Percentiles rank a stretch among this genome's conserved stretches.
These are phyloP conservation scores for Aspergillus tanneri DNA, from an alignment of 2,329 filamentous ascomycete genomes.

Conservation along the genomic window DNA sequence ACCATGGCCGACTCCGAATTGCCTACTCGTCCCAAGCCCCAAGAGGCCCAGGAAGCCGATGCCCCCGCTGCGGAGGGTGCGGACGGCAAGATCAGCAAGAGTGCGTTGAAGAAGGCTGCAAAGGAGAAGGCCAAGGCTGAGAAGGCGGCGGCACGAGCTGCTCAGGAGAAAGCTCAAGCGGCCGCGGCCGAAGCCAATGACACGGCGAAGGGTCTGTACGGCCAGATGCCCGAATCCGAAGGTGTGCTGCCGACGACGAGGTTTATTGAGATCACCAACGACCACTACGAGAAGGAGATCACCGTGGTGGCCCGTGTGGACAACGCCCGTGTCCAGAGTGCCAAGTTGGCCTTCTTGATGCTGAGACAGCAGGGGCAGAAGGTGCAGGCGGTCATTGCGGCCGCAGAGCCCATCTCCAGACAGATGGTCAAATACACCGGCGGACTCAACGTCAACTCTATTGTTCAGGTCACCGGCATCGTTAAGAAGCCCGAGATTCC, in stretches of 20 bases:
- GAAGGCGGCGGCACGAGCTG: constrained; percentile 70
- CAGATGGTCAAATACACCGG: constrained; percentile 95
- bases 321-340: constrained; percentile 82
- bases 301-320: constrained; percentile 79
- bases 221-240: constrained; percentile 61
- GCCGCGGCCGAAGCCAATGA: constrained; percentile 63
- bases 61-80: constrained; percentile 38
- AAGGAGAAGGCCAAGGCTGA: constrained; percentile 87
- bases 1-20: constrained; percentile 43
- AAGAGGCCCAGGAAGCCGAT: constrained; percentile 31
- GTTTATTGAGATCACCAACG: constrained; percentile 56
- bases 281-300: constrained; percentile 67
- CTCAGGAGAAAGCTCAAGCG: constrained; percentile 69
- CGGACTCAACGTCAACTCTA: constrained; percentile 73
- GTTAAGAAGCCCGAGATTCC: constrained; percentile 82
- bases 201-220: constrained; percentile 72
- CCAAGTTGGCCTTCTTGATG: constrained; percentile 89
- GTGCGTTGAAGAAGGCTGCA: constrained; percentile 79
- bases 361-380: constrained; percentile 75
- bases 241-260: constrained; percentile 61
- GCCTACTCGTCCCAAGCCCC: constrained; percentile 41
- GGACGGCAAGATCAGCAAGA: constrained; percentile 60
- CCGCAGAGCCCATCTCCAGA: constrained; percentile 65
- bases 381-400: constrained; percentile 75
- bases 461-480: constrained; percentile 74